phyloP scores from a whole-genome alignment of 2,329 filamentous ascomycete genomes.

The Alternaria longipes region DNA sequence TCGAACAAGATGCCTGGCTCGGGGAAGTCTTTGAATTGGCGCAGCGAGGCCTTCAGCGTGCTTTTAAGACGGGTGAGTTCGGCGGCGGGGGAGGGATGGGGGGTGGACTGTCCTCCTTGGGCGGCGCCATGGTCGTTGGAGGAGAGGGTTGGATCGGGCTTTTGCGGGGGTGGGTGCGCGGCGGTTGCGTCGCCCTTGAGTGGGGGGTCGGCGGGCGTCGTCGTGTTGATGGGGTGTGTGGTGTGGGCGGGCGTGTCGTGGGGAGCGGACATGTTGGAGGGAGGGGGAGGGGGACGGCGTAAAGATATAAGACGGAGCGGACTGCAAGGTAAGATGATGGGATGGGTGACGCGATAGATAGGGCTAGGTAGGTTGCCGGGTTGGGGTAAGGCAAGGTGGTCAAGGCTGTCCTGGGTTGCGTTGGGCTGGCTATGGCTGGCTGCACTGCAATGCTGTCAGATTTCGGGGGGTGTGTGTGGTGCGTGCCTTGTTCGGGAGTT shows the following conservation, averaged over 20 bases:
- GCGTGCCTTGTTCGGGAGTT: neutral
- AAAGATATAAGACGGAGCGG: conserved; percentile 20
- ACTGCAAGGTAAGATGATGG: conserved; percentile 18
- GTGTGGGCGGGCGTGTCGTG: conserved; percentile 32
- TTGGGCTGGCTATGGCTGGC: conserved; percentile 7
- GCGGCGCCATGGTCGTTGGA: conserved; percentile 51
- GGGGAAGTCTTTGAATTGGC: conserved; percentile 91
- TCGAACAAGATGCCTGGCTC: conserved; percentile 93
- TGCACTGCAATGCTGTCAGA: conserved; percentile 26
- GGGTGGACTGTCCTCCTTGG: conserved; percentile 60
- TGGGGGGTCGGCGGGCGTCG: conserved; percentile 28
- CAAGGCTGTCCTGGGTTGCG: too few relatives aligned
- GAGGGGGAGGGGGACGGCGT: conserved; percentile 25
- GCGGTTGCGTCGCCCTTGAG: conserved; percentile 39
- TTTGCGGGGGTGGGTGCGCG: conserved; percentile 42
- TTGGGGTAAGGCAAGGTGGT: neutral
- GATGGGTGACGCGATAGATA: conserved; percentile 15
- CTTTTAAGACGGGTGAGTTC: conserved; percentile 68
- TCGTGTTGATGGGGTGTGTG: conserved; percentile 30
- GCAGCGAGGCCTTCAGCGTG: conserved; percentile 76
- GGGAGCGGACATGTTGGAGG: conserved; percentile 45
- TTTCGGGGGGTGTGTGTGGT: conserved; percentile 5
- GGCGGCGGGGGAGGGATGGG: conserved; percentile 59
- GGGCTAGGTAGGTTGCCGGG: conserved; percentile 23
- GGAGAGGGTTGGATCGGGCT: conserved; percentile 48